Evolutionary conservation across 108 stramenopile genomes (phyloP), one percentile per base, ranked within the genome.

Genomic region (Pseudonitzschia multiseries): DNA sequence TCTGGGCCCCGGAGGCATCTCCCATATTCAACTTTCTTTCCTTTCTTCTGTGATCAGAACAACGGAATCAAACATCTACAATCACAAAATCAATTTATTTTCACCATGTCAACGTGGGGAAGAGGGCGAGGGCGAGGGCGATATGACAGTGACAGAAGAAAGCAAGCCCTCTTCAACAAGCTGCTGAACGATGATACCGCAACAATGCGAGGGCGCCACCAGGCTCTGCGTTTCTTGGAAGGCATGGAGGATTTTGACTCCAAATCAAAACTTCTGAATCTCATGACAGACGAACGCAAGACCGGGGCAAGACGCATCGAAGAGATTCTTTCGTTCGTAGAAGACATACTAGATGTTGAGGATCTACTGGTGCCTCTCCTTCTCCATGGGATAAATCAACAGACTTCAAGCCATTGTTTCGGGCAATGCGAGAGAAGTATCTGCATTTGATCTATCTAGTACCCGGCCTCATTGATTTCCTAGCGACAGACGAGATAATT

Each of bases 401-500:
- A 73, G 44, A 81, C 77, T 22, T 50, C 8, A 78, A 74, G 29
- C 81, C 84, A 14, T 60, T 84, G 9, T 78, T 79, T 65, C 74
- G 65, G 31, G 42, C 66, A 6, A 21, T 57, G 0, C 65, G 78
- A 12, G 66, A 81, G n/a, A 53, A 36, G 24, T 52, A 64, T 28
- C 57, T 79, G 0, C 61, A 50, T 26, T 27, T 28, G 27, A 60
- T 81, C 50, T 76, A 69, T 70, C 27, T 26, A n/a, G 48, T 51
- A 22, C 80, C 84, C 4, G 71, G 68, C 4, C 27, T 77, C 27
- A 69, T 74, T 18, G 64, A 75, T 66, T 59, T 72, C 32, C 74
- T 82, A 36, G 69, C 56, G 12, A 9, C 26, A 60, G 10, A n/a
- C 8, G 31, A 57, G 46, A 32, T 66, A 44, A 56, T 78, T 17